Evolutionary conservation across 1,284 basidiomycete species (phyloP).

Genomic region (Vanrija sp.): DNA sequence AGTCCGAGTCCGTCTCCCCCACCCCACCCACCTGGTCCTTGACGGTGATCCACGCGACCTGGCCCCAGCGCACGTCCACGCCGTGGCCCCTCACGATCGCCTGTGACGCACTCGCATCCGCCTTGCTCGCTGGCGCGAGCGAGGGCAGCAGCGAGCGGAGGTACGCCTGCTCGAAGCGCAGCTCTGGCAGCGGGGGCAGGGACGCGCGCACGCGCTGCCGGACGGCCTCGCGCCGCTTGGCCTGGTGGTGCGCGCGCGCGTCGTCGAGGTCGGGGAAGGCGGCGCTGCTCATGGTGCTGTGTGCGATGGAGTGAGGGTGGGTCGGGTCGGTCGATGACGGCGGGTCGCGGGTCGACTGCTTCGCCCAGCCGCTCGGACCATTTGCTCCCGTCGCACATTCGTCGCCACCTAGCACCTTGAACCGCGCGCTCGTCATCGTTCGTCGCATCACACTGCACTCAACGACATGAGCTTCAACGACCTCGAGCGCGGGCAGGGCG

Average conservation of each 20-base stretch:
- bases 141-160: slow-evolving; percentile 26
- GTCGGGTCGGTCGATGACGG: not conserved
- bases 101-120: not conserved
- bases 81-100: slow-evolving; percentile 30
- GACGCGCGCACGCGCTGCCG: slow-evolving; percentile 35
- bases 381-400: not conserved
- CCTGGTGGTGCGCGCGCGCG: slow-evolving; percentile 12
- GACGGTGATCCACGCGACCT: slow-evolving; percentile 41
- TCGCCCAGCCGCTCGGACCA: not conserved
- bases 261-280: slow-evolving; percentile 25
- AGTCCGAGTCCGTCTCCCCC: not conserved
- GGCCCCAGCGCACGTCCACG: slow-evolving; percentile 39
- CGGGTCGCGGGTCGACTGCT: not conserved
- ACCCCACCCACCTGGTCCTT: slow-evolving; percentile 44
- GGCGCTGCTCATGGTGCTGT: slow-evolving; percentile 7
- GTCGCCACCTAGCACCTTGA: not conserved
- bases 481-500: slow-evolving; percentile 48
- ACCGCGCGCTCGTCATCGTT: not conserved
- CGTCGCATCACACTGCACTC: not conserved
- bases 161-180: slow-evolving; percentile 46
- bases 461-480: slow-evolving; percentile 53
- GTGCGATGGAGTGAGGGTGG: not conserved
- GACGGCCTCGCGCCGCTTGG: slow-evolving; percentile 26
- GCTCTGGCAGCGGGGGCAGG: slow-evolving; percentile 46
- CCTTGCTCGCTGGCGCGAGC: slow-evolving; percentile 17